phyloP scores from a whole-genome alignment of 768 basidiomycete species.

The Leccinum imitatum region DNA sequence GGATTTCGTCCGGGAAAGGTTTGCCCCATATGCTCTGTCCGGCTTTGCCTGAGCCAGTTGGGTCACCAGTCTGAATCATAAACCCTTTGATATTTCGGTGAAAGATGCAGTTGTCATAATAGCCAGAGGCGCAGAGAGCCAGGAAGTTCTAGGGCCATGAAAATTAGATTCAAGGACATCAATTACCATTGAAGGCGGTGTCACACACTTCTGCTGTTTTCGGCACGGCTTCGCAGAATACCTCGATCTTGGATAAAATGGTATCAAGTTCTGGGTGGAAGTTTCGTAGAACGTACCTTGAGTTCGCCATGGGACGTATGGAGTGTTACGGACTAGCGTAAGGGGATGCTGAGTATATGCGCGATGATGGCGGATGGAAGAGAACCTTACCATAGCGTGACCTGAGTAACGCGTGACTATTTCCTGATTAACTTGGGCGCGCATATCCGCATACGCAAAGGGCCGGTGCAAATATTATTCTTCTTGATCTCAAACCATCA shows the following conservation, averaged over 20 bases:
- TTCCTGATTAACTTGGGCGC: slow-evolving; percentile 13
- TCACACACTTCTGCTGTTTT: slow-evolving; percentile 84
- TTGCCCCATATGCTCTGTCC: slow-evolving; percentile 97
- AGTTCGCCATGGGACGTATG: slow-evolving; percentile 94
- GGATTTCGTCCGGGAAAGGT: slow-evolving; percentile 88
- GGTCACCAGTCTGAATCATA: slow-evolving; percentile 94
- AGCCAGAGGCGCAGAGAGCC: slow-evolving; percentile 86
- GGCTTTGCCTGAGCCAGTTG: slow-evolving; percentile 87
- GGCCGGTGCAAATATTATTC: not conserved
- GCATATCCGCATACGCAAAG: not conserved
- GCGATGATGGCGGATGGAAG: slow-evolving; percentile 25
- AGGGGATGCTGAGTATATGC: slow-evolving; percentile 12
- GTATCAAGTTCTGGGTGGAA: not conserved
- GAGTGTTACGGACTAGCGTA: slow-evolving; percentile 81
- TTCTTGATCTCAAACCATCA: slow-evolving; percentile 35
- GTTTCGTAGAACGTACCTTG: slow-evolving; percentile 59
- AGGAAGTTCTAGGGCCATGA: slow-evolving; percentile 76
- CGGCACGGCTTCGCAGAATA: slow-evolving; percentile 97
- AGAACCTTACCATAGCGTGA: slow-evolving; percentile 33
- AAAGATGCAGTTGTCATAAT: slow-evolving; percentile 82
- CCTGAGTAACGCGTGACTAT: slow-evolving; percentile 26
- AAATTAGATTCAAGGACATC: not conserved
- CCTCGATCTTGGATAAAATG: slow-evolving; percentile 65
- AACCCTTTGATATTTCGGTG: slow-evolving; percentile 96
- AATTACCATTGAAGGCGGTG: not conserved